Conservation (phyloP, 164 flowering plant species). For the Malania oleifera region DNA sequence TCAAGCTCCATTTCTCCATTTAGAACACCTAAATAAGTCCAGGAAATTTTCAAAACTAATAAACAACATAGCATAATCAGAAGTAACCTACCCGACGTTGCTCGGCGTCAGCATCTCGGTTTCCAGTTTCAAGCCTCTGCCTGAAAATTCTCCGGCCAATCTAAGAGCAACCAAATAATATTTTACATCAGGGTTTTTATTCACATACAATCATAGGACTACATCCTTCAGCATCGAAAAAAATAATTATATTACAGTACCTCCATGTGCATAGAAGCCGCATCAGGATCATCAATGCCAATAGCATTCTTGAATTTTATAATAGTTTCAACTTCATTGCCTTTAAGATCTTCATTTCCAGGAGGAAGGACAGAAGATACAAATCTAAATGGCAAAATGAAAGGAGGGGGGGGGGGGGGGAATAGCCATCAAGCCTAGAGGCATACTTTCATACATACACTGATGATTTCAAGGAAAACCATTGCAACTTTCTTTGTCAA, state of each 20-base stretch:
- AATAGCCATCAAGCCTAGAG: not conserved
- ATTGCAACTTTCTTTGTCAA: not conserved
- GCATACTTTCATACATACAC: not conserved
- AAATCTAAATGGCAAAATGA: slow-evolving; percentile 40
- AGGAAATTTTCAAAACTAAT: not conserved
- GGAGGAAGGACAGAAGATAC: slow-evolving; percentile 84
- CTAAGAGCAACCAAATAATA: slow-evolving; percentile 32
- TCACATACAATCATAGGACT: slow-evolving; percentile 2
- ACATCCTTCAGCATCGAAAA: not conserved
- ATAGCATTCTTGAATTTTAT: slow-evolving; percentile 68
- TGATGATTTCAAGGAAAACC: not conserved
- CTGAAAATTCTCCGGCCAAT: slow-evolving; percentile 84
- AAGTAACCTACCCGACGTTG: slow-evolving; percentile 80
- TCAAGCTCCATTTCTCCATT: slow-evolving; percentile 36
- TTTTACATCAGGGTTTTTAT: not conserved
- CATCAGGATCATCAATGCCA: slow-evolving; percentile 98
- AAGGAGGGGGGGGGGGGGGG: not conserved
- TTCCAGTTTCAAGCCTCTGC: slow-evolving; percentile 95
- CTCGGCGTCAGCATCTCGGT: slow-evolving; percentile 72
- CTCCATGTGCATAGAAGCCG: slow-evolving; percentile 97
- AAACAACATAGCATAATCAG: slow-evolving; percentile 1
- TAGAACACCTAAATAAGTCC: not conserved
- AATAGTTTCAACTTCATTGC: slow-evolving; percentile 83
- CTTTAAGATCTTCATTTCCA: slow-evolving; percentile 69
- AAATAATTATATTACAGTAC: slow-evolving; percentile 24